Percentiles rank a stretch among this genome's conserved stretches.
Evolutionary conservation across 345 rosid genomes (phyloP).

Genomic region (Bruguiera sexangula): DNA sequence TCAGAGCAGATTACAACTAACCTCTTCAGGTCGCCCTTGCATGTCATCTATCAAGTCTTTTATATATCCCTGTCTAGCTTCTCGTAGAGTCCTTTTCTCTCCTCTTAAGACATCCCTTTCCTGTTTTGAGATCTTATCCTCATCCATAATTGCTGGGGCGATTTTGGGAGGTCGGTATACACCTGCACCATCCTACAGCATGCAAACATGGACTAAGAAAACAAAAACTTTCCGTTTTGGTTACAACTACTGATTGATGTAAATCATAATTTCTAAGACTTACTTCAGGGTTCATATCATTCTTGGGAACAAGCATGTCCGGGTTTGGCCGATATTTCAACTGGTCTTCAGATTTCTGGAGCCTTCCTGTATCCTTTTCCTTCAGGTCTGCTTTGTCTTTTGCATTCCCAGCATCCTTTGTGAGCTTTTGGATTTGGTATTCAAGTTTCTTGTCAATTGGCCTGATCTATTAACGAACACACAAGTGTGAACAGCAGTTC

Average conservation of each 20-base stretch:
- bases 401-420: constrained; percentile 35
- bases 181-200: constrained; percentile 47
- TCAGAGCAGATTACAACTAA: constrained; percentile 21
- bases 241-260: neutral
- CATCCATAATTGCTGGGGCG: constrained; percentile 70
- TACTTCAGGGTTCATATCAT: constrained; percentile 35
- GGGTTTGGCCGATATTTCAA: constrained; percentile 80
- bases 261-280: constrained; percentile 12
- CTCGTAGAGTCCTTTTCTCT: constrained; percentile 55
- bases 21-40: constrained; percentile 89
- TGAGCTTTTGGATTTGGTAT: constrained; percentile 86
- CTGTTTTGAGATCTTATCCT: constrained; percentile 65
- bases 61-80: constrained; percentile 55
- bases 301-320: constrained; percentile 59
- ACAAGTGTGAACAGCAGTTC: neutral
- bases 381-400: constrained; percentile 28
- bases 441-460: constrained; percentile 88
- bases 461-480: constrained; percentile 51
- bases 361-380: constrained; percentile 33
- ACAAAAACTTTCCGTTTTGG: constrained; percentile 6
- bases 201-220: constrained; percentile 18
- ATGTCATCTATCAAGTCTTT: constrained; percentile 72
- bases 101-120: constrained; percentile 68
- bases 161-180: constrained; percentile 71
- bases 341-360: constrained; percentile 55